phyloP scores from a whole-genome alignment of 768 basidiomycete genomes.

The Amyloporia xantha region DNA sequence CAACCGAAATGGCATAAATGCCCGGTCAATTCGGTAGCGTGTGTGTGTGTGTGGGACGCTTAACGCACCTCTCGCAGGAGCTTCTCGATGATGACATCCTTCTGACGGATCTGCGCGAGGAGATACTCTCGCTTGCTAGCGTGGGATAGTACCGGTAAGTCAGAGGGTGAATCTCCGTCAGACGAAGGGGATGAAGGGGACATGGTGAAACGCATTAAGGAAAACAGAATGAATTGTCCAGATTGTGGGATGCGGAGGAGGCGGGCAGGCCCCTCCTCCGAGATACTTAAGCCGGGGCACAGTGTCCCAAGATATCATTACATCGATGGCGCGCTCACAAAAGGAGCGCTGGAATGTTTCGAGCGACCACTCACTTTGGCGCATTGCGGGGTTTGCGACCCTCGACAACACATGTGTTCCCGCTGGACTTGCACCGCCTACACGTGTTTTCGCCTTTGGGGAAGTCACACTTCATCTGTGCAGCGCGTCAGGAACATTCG shows the following conservation, averaged over 20 bases:
- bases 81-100: slow-evolving; percentile 80
- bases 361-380: slow-evolving; percentile 64
- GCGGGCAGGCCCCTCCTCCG: neutral
- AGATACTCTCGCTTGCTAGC: slow-evolving; percentile 81
- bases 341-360: slow-evolving; percentile 1
- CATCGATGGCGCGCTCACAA: neutral
- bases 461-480: slow-evolving; percentile 84
- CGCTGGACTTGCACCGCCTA: slow-evolving; percentile 64
- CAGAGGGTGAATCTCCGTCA: slow-evolving; percentile 2
- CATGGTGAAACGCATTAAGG: neutral
- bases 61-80: slow-evolving; percentile 66
- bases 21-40: neutral
- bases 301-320: too few relatives aligned
- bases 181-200: slow-evolving; percentile 1
- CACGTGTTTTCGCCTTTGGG: slow-evolving; percentile 68
- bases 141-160: slow-evolving; percentile 20
- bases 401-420: slow-evolving; percentile 78
- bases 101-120: slow-evolving; percentile 79
- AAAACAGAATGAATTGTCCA: neutral
- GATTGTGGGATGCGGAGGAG: neutral
- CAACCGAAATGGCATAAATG: neutral
- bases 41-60: neutral
- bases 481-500: neutral
- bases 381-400: slow-evolving; percentile 72
- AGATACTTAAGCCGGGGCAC: slow-evolving; percentile 1